These are phyloP conservation scores for Neocatenulostroma microsporum DNA, from an alignment of 2,329 filamentous ascomycete genomes.

Conservation along the genomic window DNA sequence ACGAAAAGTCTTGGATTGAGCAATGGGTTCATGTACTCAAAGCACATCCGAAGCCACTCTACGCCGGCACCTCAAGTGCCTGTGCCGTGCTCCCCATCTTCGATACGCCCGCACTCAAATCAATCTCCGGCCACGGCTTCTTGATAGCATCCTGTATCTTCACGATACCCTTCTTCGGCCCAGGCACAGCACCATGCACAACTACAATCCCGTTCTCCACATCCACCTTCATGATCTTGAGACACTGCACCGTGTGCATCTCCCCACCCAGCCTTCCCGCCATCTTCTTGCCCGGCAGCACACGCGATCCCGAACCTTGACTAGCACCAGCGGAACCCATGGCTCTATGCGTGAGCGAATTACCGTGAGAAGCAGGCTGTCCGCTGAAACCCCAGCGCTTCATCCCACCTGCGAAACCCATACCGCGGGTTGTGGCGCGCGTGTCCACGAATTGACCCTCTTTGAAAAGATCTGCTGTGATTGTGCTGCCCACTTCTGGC, in stretches of 20 bases:
- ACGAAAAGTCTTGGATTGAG: too few relatives aligned
- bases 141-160: slow-evolving; percentile 85
- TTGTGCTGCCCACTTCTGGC: slow-evolving; percentile 63
- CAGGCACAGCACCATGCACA: slow-evolving; percentile 77
- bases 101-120: slow-evolving; percentile 14
- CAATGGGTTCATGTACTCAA: too few relatives aligned
- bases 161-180: slow-evolving; percentile 79
- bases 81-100: slow-evolving; percentile 12
- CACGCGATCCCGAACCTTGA: slow-evolving; percentile 86
- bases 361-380: slow-evolving; percentile 88
- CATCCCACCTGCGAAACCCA: slow-evolving; percentile 96
- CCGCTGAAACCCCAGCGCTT: slow-evolving; percentile 87
- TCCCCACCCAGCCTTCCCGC: slow-evolving; percentile 89
- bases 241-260: slow-evolving; percentile 80
- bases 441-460: slow-evolving; percentile 87
- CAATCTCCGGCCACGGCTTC: slow-evolving; percentile 62
- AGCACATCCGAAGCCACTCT: too few relatives aligned
- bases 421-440: slow-evolving; percentile 68
- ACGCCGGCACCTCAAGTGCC: slow-evolving; percentile 8
- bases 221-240: slow-evolving; percentile 83
- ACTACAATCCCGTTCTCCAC: slow-evolving; percentile 79
- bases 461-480: slow-evolving; percentile 85
- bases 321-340: slow-evolving; percentile 84
- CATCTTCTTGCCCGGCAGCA: slow-evolving; percentile 97
- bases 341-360: slow-evolving; percentile 85